A percentile compares a stretch with the other conserved stretches of the same genome.
Evolutionary conservation across 805 yeast species (phyloP).

Genomic region (Lachancea lanzarotensis): DNA sequence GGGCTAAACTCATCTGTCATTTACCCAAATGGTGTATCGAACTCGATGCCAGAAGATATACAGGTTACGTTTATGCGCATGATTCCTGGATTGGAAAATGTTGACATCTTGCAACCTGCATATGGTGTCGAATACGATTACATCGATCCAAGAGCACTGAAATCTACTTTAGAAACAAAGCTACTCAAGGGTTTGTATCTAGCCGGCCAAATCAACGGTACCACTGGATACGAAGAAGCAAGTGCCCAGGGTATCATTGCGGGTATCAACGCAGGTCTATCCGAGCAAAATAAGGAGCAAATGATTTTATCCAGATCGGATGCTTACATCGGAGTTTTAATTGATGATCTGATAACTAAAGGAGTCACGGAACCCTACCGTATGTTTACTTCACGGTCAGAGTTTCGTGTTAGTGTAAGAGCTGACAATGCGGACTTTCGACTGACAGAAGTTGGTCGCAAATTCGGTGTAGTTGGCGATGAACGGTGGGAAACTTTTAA

Average conservation of each 20-base stretch:
- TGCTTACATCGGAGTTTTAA: constrained; percentile 86
- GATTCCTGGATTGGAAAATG: constrained; percentile 86
- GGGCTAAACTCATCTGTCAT: constrained; percentile 82
- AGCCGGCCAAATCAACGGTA: constrained; percentile 98
- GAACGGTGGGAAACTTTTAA: constrained; percentile 47
- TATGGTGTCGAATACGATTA: constrained; percentile 99
- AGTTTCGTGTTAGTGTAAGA: constrained; percentile 81
- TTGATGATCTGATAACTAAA: constrained; percentile 89
- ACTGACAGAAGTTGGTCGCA: constrained; percentile 61
- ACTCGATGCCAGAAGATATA: constrained; percentile 93
- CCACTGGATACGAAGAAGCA: constrained; percentile 98
- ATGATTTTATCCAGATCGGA: constrained; percentile 64
- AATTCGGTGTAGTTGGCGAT: constrained; percentile 59
- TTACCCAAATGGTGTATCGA: constrained; percentile 94
- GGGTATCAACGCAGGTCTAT: constrained; percentile 87
- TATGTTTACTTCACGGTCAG: constrained; percentile 96
- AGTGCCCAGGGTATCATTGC: constrained; percentile 95
- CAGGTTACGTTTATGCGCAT: constrained; percentile 67
- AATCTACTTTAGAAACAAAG: constrained; percentile 74
- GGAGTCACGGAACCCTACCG: constrained; percentile 97
- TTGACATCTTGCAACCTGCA: constrained; percentile 87
- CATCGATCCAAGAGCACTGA: constrained; percentile 85
- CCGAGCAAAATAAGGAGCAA: constrained; percentile 34
- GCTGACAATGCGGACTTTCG: constrained; percentile 92
- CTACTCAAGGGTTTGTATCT: constrained; percentile 67